phyloP scores from a whole-genome alignment of 495 filamentous ascomycete species.

The Neurospora cerealis region DNA sequence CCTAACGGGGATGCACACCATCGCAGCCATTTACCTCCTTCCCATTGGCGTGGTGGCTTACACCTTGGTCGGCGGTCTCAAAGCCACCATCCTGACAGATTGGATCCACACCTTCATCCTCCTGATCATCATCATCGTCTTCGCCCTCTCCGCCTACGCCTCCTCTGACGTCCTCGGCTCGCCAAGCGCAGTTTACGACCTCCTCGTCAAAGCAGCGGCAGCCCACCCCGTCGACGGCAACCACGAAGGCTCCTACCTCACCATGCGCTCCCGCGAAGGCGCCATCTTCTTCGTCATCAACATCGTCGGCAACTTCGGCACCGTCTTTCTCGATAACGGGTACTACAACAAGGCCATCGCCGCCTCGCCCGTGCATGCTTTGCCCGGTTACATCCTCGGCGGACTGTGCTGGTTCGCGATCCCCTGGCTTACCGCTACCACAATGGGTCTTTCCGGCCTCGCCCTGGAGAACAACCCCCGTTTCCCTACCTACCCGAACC shows the following conservation, averaged over 20 bases:
- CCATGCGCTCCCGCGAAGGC: slow-evolving; percentile 79
- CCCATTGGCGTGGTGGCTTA: slow-evolving; percentile 78
- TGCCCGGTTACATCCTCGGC: slow-evolving; percentile 87
- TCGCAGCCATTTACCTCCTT: slow-evolving; percentile 83
- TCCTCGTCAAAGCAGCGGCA: slow-evolving; percentile 58
- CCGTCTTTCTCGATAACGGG: slow-evolving; percentile 70
- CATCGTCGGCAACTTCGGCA: slow-evolving; percentile 72
- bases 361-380: slow-evolving; percentile 77
- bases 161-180: slow-evolving; percentile 68
- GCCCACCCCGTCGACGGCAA: slow-evolving; percentile 78
- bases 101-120: slow-evolving; percentile 79
- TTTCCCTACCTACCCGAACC: slow-evolving; percentile 62
- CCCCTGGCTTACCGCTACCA: slow-evolving; percentile 85
- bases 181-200: slow-evolving; percentile 71
- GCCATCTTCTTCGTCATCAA: slow-evolving; percentile 97
- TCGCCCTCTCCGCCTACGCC: slow-evolving; percentile 78
- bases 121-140: slow-evolving; percentile 82
- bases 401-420: slow-evolving; percentile 94
- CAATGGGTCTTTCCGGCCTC: slow-evolving; percentile 85
- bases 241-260: slow-evolving; percentile 75
- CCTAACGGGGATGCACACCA: slow-evolving; percentile 77
- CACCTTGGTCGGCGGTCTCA: slow-evolving; percentile 45
- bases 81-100: slow-evolving; percentile 41
- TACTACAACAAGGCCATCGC: slow-evolving; percentile 97
- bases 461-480: slow-evolving; percentile 66